Conservation (phyloP, 2,329 filamentous ascomycete genomes). For the Grosmannia huntii region DNA sequence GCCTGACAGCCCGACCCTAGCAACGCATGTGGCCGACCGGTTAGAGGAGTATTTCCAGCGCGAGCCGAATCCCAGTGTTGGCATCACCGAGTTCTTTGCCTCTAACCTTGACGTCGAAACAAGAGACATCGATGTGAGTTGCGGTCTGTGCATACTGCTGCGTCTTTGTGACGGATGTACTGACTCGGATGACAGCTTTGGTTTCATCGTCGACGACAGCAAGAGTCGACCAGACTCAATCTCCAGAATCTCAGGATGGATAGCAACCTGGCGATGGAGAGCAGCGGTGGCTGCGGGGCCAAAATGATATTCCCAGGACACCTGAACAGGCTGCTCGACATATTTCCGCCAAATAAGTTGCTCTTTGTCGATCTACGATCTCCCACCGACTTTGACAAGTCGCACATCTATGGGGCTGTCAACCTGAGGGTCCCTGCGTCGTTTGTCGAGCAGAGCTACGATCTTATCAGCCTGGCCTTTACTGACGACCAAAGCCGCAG, state of each 20-base stretch:
- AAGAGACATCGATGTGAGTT: slow-evolving; percentile 29
- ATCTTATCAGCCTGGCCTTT: slow-evolving; percentile 37
- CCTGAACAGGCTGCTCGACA: slow-evolving; percentile 36
- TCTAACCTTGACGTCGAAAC: slow-evolving; percentile 40
- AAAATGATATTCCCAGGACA: slow-evolving; percentile 39
- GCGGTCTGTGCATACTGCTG: background rate
- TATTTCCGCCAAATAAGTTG: slow-evolving; percentile 31
- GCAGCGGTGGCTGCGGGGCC: slow-evolving; percentile 16
- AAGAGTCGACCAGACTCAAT: slow-evolving; percentile 30
- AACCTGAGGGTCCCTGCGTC: slow-evolving; percentile 37
- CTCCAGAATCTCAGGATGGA: slow-evolving; percentile 31
- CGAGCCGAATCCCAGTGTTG: slow-evolving; percentile 34
- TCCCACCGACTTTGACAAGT: slow-evolving; percentile 31
- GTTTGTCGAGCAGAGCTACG: slow-evolving; percentile 34
- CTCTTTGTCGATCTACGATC: slow-evolving; percentile 39
- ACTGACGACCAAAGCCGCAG: slow-evolving; percentile 33
- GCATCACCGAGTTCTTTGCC: slow-evolving; percentile 38
- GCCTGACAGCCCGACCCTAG: slow-evolving; percentile 31
- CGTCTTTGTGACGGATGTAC: background rate
- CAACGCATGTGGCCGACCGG: slow-evolving; percentile 34
- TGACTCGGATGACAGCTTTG: slow-evolving; percentile 20
- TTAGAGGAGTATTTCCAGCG: slow-evolving; percentile 40
- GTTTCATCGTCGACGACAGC: slow-evolving; percentile 41
- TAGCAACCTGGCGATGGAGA: slow-evolving; percentile 16
- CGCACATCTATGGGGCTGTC: slow-evolving; percentile 38